Evolutionary conservation across 345 rosid species (phyloP).

Genomic region (Boechera divaricarpa): DNA sequence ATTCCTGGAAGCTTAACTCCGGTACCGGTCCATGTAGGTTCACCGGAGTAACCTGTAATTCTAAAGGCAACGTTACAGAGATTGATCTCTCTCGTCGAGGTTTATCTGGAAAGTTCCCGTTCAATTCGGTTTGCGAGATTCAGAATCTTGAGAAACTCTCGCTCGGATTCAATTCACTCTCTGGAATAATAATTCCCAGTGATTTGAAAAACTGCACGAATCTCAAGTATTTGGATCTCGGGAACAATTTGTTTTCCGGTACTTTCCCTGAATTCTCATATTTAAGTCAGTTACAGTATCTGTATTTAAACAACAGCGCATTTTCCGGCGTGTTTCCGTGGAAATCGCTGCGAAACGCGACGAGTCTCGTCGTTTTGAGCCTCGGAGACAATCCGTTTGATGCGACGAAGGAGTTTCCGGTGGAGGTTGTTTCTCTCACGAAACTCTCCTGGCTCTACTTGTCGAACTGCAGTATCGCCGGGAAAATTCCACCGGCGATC

Average conservation of each 20-base stretch:
- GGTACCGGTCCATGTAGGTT: slow-evolving; percentile 50
- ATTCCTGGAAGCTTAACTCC: slow-evolving; percentile 55
- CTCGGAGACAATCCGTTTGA: slow-evolving; percentile 70
- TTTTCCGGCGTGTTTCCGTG: slow-evolving; percentile 76
- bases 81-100: slow-evolving; percentile 65
- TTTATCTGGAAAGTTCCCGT: slow-evolving; percentile 56
- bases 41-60: slow-evolving; percentile 67
- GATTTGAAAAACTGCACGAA: slow-evolving; percentile 60
- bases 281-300: slow-evolving; percentile 54
- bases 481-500: slow-evolving; percentile 64
- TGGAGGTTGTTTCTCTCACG: slow-evolving; percentile 50
- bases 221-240: slow-evolving; percentile 71
- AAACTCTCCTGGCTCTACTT: slow-evolving; percentile 68
- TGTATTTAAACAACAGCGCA: slow-evolving; percentile 65
- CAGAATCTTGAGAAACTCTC: slow-evolving; percentile 63
- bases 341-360: slow-evolving; percentile 63
- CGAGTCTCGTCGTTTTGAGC: slow-evolving; percentile 59
- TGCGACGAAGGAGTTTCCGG: slow-evolving; percentile 53
- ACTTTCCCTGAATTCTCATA: slow-evolving; percentile 64
- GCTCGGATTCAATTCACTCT: slow-evolving; percentile 64
- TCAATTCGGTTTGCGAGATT: slow-evolving; percentile 65
- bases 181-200: slow-evolving; percentile 45
- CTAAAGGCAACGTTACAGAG: slow-evolving; percentile 53
- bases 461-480: slow-evolving; percentile 65
- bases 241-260: slow-evolving; percentile 71